Evolutionary conservation across 352 stramenopile genomes (phyloP).

Genomic region (Globisporangium cylindrosporum): DNA sequence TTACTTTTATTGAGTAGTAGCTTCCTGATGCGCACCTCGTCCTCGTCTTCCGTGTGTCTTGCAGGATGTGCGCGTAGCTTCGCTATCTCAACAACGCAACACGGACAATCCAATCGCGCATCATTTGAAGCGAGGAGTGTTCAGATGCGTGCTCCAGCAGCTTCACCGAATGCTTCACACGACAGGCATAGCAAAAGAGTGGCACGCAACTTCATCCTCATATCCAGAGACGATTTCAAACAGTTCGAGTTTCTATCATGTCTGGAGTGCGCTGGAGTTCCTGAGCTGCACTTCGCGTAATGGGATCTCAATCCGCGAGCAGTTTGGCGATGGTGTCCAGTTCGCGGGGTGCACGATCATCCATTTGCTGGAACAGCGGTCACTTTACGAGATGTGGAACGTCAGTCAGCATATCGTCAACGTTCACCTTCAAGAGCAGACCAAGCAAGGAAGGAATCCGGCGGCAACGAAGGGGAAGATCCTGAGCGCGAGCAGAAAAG

Average conservation of each 20-base stretch:
- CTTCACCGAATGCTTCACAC: constrained; percentile 30
- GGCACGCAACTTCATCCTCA: constrained; percentile 29
- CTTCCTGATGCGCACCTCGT: neutral
- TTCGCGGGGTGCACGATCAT: constrained; percentile 57
- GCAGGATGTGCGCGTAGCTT: constrained; percentile 3
- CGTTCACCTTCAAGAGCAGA: constrained; percentile 31
- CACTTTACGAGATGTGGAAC: constrained; percentile 60
- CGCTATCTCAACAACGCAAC: neutral
- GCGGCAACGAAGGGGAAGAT: neutral
- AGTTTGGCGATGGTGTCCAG: constrained; percentile 59
- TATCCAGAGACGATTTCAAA: constrained; percentile 47
- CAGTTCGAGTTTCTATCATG: constrained; percentile 51
- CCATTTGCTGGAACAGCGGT: constrained; percentile 52
- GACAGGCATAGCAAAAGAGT: constrained; percentile 35
- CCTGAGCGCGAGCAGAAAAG: constrained; percentile 7
- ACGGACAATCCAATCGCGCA: neutral
- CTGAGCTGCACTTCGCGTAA: constrained; percentile 36
- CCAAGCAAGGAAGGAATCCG: neutral
- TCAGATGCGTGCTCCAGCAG: constrained; percentile 19
- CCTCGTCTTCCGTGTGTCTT: neutral
- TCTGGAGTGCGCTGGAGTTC: constrained; percentile 68
- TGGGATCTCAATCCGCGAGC: constrained; percentile 25
- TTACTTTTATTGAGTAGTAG: neutral
- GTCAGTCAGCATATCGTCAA: constrained; percentile 55
- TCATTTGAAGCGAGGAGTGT: neutral